Percentiles rank a stretch among this genome's conserved stretches.
Conservation (phyloP, 805 yeast species). For the Kluyveromyces wickerhamii region DNA sequence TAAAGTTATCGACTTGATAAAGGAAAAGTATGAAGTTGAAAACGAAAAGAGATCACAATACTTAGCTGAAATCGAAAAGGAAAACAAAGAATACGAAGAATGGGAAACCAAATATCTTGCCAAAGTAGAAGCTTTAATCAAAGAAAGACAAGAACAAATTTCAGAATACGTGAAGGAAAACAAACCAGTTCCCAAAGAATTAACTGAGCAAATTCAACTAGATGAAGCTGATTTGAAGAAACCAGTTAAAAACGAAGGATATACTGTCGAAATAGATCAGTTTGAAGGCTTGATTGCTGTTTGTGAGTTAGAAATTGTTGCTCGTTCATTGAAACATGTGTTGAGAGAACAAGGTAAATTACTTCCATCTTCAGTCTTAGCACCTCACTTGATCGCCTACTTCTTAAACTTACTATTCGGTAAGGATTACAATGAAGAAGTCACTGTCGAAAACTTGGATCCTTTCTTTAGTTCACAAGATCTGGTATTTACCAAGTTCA, state of each 20-base stretch:
- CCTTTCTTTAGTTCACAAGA: conserved; percentile 36
- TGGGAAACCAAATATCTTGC: conserved; percentile 27
- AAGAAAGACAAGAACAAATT: conserved; percentile 30
- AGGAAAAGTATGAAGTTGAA: conserved; percentile 21
- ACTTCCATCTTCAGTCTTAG: conserved; percentile 43
- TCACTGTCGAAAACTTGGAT: conserved; percentile 38
- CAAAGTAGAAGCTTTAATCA: conserved; percentile 26
- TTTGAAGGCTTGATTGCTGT: conserved; percentile 41
- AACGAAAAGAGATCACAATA: conserved; percentile 15
- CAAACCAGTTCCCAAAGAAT: conserved; percentile 30
- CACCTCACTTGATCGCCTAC: conserved; percentile 56
- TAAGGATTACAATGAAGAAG: conserved; percentile 33
- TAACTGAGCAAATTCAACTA: conserved; percentile 27
- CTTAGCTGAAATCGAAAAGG: conserved; percentile 19
- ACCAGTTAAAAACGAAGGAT: conserved; percentile 29
- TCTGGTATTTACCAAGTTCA: conserved; percentile 37
- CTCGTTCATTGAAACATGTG: conserved; percentile 73
- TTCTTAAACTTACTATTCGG: conserved; percentile 69
- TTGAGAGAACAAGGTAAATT: conserved; percentile 41
- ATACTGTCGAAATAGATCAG: conserved; percentile 29
- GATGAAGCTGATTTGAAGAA: conserved; percentile 29
- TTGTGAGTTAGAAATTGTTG: conserved; percentile 55
- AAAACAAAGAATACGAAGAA: conserved; percentile 27
- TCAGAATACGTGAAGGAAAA: conserved; percentile 27
- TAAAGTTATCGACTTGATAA: conserved; percentile 28